These are phyloP conservation scores for Tieghemostelium lacteum DNA, from an alignment of 78 protist species.

Conservation along the genomic window DNA sequence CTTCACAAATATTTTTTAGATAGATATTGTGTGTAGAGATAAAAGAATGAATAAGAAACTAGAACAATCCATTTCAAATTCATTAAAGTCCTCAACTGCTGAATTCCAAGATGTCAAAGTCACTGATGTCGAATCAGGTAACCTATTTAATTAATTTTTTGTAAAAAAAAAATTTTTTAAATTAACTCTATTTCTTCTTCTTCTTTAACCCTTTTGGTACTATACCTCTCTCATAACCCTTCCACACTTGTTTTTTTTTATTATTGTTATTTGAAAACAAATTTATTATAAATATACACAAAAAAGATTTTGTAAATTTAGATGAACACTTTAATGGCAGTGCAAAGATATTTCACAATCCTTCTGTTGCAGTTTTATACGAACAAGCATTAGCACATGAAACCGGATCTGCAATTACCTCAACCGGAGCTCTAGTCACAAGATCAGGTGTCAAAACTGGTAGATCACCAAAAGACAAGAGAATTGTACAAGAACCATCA, in stretches of 20 bases:
- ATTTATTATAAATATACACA: no score
- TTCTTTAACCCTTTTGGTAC: background rate
- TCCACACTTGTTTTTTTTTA: background rate
- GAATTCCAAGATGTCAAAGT: constrained; percentile 9
- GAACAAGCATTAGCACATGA: constrained; percentile 90
- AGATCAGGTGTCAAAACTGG: constrained; percentile 92
- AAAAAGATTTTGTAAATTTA: constrained; percentile 21
- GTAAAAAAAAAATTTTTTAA: background rate
- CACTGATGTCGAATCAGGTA: constrained; percentile 55
- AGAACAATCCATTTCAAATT: constrained; percentile 36
- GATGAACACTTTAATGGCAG: constrained; percentile 52
- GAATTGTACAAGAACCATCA: constrained; percentile 84
- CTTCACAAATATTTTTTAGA: background rate
- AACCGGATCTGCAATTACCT: constrained; percentile 70
- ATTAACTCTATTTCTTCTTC: background rate
- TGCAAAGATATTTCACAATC: constrained; percentile 81
- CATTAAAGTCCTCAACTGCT: constrained; percentile 59
- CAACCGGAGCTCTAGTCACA: constrained; percentile 87
- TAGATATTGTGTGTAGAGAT: background rate
- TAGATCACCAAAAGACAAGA: constrained; percentile 92
- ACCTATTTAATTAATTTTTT: background rate
- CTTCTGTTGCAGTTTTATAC: constrained; percentile 83
- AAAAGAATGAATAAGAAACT: constrained; percentile 21
- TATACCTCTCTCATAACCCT: background rate
- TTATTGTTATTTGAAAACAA: no score